phyloP scores from a whole-genome alignment of 2,329 filamentous ascomycete species.

The Talaromyces sp. region DNA sequence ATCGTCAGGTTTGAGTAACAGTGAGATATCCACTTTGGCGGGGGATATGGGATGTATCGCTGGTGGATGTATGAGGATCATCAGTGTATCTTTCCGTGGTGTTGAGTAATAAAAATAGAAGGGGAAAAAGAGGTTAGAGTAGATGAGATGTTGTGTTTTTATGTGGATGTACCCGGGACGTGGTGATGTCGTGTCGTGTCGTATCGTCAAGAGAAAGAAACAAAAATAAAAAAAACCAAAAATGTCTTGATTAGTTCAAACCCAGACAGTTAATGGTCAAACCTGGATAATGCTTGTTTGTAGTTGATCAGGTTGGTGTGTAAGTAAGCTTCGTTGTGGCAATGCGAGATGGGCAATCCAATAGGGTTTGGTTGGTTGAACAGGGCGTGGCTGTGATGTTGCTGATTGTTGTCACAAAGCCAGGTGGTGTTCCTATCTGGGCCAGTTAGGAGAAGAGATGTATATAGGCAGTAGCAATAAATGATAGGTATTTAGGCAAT shows the following conservation, averaged over 20 bases:
- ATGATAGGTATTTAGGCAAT: neutral
- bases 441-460: neutral
- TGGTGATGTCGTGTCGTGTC: neutral
- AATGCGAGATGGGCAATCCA: neutral
- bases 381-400: neutral
- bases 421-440: neutral
- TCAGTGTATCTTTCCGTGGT: constrained; percentile 33
- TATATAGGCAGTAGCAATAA: neutral
- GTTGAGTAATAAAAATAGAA: neutral
- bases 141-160: neutral
- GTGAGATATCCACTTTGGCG: constrained; percentile 88
- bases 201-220: neutral
- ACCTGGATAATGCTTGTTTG: constrained; percentile 3
- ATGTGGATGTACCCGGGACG: neutral
- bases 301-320: neutral
- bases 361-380: neutral
- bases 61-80: constrained; percentile 43
- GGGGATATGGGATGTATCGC: constrained; percentile 34
- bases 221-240: neutral
- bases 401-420: neutral
- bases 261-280: neutral
- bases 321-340: constrained; percentile 2
- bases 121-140: neutral
- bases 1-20: constrained; percentile 67
- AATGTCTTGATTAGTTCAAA: neutral